Conservation (phyloP, 2,329 filamentous ascomycete species). For the Calcarisporium arbuscula region DNA sequence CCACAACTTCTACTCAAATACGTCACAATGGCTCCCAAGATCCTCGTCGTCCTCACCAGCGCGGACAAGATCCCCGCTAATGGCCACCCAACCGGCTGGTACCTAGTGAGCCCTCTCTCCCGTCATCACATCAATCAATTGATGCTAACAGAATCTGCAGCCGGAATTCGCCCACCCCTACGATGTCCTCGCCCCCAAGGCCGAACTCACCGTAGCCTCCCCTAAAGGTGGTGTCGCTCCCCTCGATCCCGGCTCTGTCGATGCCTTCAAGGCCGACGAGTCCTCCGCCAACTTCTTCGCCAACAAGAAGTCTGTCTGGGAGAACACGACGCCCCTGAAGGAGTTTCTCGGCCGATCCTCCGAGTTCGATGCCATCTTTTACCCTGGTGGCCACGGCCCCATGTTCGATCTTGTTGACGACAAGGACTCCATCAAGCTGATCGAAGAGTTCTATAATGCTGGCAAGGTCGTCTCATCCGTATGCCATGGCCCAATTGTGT, state of each 20-base stretch:
- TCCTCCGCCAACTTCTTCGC: constrained; percentile 48
- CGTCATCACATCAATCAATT: neutral
- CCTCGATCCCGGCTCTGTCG: constrained; percentile 52
- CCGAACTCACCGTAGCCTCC: constrained; percentile 52
- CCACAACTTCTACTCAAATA: constrained; percentile 2
- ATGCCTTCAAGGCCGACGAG: constrained; percentile 47
- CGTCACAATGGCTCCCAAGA: constrained; percentile 45
- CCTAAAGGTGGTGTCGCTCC: constrained; percentile 56
- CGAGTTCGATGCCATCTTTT: constrained; percentile 59
- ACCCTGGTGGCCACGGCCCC: constrained; percentile 53
- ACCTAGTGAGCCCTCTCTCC: constrained; percentile 41
- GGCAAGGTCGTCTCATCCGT: constrained; percentile 61
- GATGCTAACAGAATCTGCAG: constrained; percentile 21
- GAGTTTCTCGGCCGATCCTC: constrained; percentile 47
- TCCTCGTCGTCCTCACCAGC: constrained; percentile 68
- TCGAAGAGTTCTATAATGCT: constrained; percentile 54
- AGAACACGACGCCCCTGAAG: constrained; percentile 53
- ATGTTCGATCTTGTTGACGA: constrained; percentile 62
- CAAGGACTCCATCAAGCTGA: constrained; percentile 49
- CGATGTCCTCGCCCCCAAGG: constrained; percentile 47
- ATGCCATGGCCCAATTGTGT: constrained; percentile 61
- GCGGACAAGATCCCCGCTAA: constrained; percentile 41
- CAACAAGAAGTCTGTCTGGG: constrained; percentile 54
- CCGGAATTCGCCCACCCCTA: constrained; percentile 61
- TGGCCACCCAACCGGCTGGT: constrained; percentile 62